phyloP scores from a whole-genome alignment of 2,329 filamentous ascomycete genomes.

The Aureobasidium zeae region DNA sequence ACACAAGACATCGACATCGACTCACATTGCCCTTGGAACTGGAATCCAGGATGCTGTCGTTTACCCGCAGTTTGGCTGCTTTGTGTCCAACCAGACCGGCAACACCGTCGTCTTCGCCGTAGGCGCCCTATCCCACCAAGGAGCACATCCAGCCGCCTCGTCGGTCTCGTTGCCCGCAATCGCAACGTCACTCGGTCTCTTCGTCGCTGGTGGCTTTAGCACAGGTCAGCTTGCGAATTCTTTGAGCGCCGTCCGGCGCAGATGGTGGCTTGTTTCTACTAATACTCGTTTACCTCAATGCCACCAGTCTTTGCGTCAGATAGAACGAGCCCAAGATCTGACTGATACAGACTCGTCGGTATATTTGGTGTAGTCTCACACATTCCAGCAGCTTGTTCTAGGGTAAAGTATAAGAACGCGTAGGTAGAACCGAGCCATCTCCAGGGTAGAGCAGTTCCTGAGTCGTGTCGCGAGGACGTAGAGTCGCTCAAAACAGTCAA shows the following conservation, averaged over 20 bases:
- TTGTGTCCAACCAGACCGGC: conserved; percentile 58
- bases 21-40: conserved; percentile 2
- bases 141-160: conserved; percentile 45
- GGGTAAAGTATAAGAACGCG: background rate
- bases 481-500: too few relatives aligned
- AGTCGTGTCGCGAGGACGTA: too few relatives aligned
- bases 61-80: conserved; percentile 54
- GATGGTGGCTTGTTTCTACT: conserved; percentile 44
- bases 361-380: background rate
- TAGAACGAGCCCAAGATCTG: background rate
- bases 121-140: conserved; percentile 37
- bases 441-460: too few relatives aligned
- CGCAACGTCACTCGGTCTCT: conserved; percentile 31
- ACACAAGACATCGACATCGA: conserved; percentile 1
- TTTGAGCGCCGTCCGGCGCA: conserved; percentile 39
- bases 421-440: conserved; percentile 37
- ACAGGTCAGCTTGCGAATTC: conserved; percentile 50
- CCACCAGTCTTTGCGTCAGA: background rate
- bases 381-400: background rate
- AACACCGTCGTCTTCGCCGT: conserved; percentile 55
- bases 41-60: conserved; percentile 40
- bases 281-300: background rate
- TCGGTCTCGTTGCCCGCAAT: conserved; percentile 36
- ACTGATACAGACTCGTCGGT: conserved; percentile 1
- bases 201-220: conserved; percentile 46